Conservation (phyloP, 331 rosid genomes). For the Dryas integrifolia region DNA sequence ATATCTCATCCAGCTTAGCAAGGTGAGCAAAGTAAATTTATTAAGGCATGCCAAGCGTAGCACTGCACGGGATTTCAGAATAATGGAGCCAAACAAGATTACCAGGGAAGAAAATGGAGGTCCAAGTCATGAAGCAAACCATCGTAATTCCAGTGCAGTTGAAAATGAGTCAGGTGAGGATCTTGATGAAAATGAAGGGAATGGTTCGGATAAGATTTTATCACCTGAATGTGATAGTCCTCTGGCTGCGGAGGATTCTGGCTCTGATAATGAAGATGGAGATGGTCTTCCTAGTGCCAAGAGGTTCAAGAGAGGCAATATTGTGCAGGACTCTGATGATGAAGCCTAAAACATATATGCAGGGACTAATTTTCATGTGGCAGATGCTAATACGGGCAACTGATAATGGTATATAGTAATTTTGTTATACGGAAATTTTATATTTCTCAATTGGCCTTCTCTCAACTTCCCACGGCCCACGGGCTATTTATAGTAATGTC, state of each 20-base stretch:
- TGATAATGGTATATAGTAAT: no score
- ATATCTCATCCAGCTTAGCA: conserved; percentile 43
- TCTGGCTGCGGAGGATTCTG: conserved; percentile 28
- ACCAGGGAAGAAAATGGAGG: conserved; percentile 22
- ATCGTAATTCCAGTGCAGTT: conserved; percentile 13
- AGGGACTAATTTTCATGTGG: not conserved
- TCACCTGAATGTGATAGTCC: conserved; percentile 28
- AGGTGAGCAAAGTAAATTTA: conserved; percentile 40
- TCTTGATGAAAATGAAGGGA: conserved; percentile 22
- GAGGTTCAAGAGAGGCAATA: conserved; percentile 31
- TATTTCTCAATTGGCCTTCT: not conserved
- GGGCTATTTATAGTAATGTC: no score
- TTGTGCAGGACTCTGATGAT: conserved; percentile 40
- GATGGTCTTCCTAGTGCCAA: conserved; percentile 29
- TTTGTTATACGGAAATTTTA: not conserved
- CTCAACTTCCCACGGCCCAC: not conserved
- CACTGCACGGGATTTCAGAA: conserved; percentile 41
- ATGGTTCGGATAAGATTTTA: conserved; percentile 22
- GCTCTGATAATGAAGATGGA: conserved; percentile 26
- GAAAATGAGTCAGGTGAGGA: conserved; percentile 27
- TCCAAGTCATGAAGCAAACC: conserved; percentile 21
- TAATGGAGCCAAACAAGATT: conserved; percentile 10
- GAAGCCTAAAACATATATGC: conserved; percentile 23
- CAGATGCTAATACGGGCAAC: no score
- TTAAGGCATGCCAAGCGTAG: conserved; percentile 45